A percentile compares a stretch with the other conserved stretches of the same genome.
These are phyloP conservation scores for Saraca asoca DNA, from an alignment of 331 rosid genomes.

Conservation along the genomic window DNA sequence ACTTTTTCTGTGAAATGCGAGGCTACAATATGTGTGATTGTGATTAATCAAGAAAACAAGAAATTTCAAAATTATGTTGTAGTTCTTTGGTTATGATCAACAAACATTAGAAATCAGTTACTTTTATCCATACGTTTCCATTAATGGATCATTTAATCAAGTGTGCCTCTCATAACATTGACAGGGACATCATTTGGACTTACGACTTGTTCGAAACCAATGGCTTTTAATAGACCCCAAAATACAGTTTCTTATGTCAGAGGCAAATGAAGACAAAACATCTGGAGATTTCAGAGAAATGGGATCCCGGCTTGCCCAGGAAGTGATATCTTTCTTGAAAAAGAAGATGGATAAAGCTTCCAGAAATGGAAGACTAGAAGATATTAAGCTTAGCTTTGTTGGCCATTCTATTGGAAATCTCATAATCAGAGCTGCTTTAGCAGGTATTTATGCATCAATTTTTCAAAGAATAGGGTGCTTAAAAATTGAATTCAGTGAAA, in stretches of 20 bases:
- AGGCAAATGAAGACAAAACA: slow-evolving; percentile 84
- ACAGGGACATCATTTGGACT: slow-evolving; percentile 97
- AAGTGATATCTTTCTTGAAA: slow-evolving; percentile 73
- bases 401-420: slow-evolving; percentile 98
- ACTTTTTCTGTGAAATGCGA: neutral
- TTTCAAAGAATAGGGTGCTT: slow-evolving; percentile 7
- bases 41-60: neutral
- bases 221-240: slow-evolving; percentile 96
- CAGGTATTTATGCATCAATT: slow-evolving; percentile 50
- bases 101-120: neutral
- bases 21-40: neutral
- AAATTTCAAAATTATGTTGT: neutral
- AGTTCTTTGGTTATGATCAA: neutral
- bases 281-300: slow-evolving; percentile 92
- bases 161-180: slow-evolving; percentile 11
- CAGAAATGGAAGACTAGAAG: slow-evolving; percentile 57
- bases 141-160: slow-evolving; percentile 28
- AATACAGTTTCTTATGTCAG: slow-evolving; percentile 88
- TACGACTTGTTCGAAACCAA: slow-evolving; percentile 90
- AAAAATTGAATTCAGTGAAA: slow-evolving; percentile 3
- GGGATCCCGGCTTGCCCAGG: slow-evolving; percentile 91
- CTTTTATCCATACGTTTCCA: slow-evolving; percentile 5
- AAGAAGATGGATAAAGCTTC: slow-evolving; percentile 85
- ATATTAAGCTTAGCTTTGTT: slow-evolving; percentile 85
- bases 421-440: slow-evolving; percentile 81